Evolutionary conservation across 2,329 filamentous ascomycete genomes (phyloP).

Genomic region (Fusarium ambrosium): DNA sequence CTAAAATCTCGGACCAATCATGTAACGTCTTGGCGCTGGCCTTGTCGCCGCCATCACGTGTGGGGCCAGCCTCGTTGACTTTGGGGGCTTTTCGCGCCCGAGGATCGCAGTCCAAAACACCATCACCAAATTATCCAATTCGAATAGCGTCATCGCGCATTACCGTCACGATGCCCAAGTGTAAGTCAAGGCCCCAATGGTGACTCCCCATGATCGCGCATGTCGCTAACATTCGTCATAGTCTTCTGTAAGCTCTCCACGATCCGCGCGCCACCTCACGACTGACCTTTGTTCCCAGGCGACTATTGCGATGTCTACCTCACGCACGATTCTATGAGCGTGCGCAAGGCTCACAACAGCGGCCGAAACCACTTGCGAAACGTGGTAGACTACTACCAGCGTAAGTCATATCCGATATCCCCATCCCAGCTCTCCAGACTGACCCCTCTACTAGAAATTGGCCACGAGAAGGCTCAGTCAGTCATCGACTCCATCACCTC

Average conservation of each 20-base stretch:
- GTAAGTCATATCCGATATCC: constrained; percentile 60
- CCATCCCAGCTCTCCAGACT: constrained; percentile 8
- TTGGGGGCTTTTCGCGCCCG: constrained; percentile 38
- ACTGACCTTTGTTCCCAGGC: constrained; percentile 61
- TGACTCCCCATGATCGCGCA: constrained; percentile 27
- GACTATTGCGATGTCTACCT: constrained; percentile 99
- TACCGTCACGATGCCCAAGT: constrained; percentile 83
- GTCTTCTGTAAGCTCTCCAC: constrained; percentile 43
- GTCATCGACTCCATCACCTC: constrained; percentile 98
- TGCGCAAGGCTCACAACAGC: constrained; percentile 98
- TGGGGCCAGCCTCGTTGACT: constrained; percentile 49
- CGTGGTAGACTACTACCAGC: constrained; percentile 98
- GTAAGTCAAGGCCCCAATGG: constrained; percentile 66
- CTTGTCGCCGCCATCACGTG: constrained; percentile 48
- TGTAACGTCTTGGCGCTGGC: constrained; percentile 31
- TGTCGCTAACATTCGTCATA: constrained; percentile 51
- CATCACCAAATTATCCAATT: constrained; percentile 23
- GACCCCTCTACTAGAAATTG: constrained; percentile 78
- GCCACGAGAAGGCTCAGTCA: constrained; percentile 97
- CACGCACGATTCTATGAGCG: constrained; percentile 99
- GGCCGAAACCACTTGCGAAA: constrained; percentile 97
- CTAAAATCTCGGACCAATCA: constrained; percentile 35
- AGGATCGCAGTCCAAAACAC: constrained; percentile 22
- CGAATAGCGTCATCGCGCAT: constrained; percentile 28
- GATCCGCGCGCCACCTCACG: constrained; percentile 22